Evolutionary conservation across 1,284 basidiomycete species (phyloP), one percentile per base, ranked within the genome.

Genomic region (Caloboletus firmus): DNA sequence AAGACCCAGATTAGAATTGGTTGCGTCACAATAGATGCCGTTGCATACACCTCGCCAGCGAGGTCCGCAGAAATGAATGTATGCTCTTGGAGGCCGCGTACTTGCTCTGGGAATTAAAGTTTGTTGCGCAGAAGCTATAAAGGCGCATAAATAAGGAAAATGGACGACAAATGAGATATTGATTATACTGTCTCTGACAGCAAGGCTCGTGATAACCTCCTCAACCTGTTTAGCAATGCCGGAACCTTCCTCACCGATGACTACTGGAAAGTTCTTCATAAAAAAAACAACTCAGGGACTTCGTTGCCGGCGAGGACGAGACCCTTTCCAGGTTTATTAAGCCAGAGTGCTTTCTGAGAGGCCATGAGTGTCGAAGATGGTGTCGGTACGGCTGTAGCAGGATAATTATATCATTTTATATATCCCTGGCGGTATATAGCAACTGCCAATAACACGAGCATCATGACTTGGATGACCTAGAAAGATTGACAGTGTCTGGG

Each of bases 171-270:
- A 17, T 17, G 8, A 17, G 8, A 34, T 4, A 2, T 12, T 18
- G 36, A 12, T 20, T 13, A 39, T 58, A 80, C 74, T 71, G 54
- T 81, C 78, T 7, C 80, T 79, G 4, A 70, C 64, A 35, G 60
- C 59, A 54, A 79, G 58, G 40, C 64, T 56, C 0, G 58, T 54
- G 13, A 79, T 75, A 5, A 66, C 72, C 71, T n/a, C 61, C 1
- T 77, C 77, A 34, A 79, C 58, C 26, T 67, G 63, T 18, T 73
- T 72, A 31, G 81, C 72, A 0, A 67, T 59, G 8, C 79, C 80
- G 10, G 71, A 68, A 22, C 70, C 74, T 59, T 82, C 80, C 18
- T 62, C 65, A 13, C 84, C 84, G 5, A 81, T 57, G 12, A 79
- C 66, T 2, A 70, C 66, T 1, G 79, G 78, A 54, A 71, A 79